Conservation (phyloP, 352 stramenopile species). For the Phytophthora sp. region DNA sequence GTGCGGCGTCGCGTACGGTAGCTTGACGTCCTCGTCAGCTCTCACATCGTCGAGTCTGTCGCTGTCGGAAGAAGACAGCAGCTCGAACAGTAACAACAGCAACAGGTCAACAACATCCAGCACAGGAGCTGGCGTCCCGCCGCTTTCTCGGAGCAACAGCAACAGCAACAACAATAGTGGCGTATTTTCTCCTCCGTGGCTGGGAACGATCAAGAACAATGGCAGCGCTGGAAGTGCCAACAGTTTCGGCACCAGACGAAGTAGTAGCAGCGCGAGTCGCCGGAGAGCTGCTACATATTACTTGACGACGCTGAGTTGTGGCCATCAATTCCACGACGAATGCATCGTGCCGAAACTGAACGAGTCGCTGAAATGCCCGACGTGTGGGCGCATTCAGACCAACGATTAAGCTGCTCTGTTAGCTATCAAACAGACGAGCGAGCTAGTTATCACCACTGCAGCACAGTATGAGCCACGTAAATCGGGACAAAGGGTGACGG, state of each 20-base stretch:
- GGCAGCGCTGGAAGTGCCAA: conserved; percentile 10
- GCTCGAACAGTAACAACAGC: background rate
- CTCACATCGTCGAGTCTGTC: conserved; percentile 18
- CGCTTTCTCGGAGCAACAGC: conserved; percentile 20
- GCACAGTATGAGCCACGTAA: conserved; percentile 30
- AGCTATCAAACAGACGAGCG: background rate
- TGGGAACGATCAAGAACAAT: conserved; percentile 14
- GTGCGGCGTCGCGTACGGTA: conserved; percentile 50
- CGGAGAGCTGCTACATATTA: conserved; percentile 52
- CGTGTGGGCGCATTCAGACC: conserved; percentile 47
- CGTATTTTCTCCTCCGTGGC: conserved; percentile 21
- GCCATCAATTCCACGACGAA: conserved; percentile 85
- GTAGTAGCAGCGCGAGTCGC: conserved; percentile 25
- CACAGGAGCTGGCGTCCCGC: background rate
- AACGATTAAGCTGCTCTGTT: conserved; percentile 24
- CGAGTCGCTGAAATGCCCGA: conserved; percentile 68
- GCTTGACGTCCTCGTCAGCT: conserved; percentile 18
- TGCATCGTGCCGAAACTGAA: conserved; percentile 85
- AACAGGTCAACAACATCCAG: conserved; percentile 6
- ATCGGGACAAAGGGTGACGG: conserved; percentile 16
- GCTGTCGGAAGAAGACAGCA: conserved; percentile 39
- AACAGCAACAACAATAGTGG: conserved; percentile 14
- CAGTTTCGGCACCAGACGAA: conserved; percentile 10
- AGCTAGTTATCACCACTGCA: conserved; percentile 4
- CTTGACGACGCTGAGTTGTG: conserved; percentile 73